Evolutionary conservation across 352 stramenopile genomes (phyloP), one percentile per base, ranked within the genome.

Genomic region (Pythium myriotylum): DNA sequence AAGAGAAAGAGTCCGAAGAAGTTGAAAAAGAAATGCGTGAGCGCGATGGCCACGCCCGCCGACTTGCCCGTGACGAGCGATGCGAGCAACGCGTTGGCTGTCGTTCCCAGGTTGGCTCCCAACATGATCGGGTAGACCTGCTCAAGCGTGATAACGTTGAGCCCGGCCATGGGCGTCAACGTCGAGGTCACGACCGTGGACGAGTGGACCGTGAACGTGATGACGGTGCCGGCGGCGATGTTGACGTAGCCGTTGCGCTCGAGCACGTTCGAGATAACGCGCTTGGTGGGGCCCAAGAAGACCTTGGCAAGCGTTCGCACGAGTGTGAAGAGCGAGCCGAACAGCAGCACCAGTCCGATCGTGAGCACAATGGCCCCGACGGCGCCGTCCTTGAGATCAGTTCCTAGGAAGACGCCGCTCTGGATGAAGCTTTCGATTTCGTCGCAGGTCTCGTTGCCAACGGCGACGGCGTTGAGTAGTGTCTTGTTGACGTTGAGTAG

Each of bases 1-100:
- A 93, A 98, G 29, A 97, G 81, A 40, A 97, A 52, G 49, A 96
- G 76, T 47, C 91, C 90, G 48, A 89, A 88, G 16, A 97, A 68
- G 71, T 97, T 98, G 79, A 98, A 97, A 64, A 92, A 95, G 43
- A 97, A 88, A 72, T 98, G 91, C 41, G 83, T 84, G 26, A 97
- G 77, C 27, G 91, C 93, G 33, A 97, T 87, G 57, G 95, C 88
- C 37, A 97, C 81, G 7, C 86, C 77, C 40, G 89, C 66, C 0
- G 78, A 68, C 41, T 86, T 94, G 53, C 76, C 83, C 26, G 86
- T 92, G 42, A 97, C 90, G 27, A 97, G 63, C 13, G 89, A 71
- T 27, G 91, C 88, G 20, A 97, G 61, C 41, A 98, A 54, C n/a
- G 78, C 89, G 42, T 91, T 97, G 9, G 87, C 73, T 0, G 91